phyloP scores from a whole-genome alignment of 176 grass and related monocot species.

The Oryza glaberrima region DNA sequence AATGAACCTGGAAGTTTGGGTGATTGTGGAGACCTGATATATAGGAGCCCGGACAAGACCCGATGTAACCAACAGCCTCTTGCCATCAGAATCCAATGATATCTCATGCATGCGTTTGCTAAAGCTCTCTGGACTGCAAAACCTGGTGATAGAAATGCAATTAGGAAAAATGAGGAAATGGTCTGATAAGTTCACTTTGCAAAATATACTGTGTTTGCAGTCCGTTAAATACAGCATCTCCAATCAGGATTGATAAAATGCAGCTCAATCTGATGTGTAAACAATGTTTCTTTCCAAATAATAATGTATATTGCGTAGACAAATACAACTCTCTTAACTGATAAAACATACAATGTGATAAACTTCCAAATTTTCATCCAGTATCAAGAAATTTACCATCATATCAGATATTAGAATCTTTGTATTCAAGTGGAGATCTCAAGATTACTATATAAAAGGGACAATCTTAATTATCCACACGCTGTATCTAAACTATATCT shows the following conservation, averaged over 20 bases:
- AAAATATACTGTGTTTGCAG: neutral
- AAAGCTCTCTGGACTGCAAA: conserved; percentile 85
- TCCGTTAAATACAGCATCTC: neutral
- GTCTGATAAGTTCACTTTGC: neutral
- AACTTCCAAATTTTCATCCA: neutral
- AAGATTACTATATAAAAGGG: neutral
- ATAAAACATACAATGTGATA: neutral
- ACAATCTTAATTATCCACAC: neutral
- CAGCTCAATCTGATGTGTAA: neutral
- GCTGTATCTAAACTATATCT: neutral
- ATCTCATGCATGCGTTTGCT: conserved; percentile 78
- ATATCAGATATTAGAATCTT: conserved; percentile 2
- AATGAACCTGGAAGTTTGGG: conserved; percentile 3
- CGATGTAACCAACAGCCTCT: conserved; percentile 77
- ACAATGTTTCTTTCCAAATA: neutral
- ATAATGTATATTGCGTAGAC: neutral
- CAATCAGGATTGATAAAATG: neutral
- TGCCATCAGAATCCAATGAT: conserved; percentile 83
- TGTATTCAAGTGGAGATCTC: neutral
- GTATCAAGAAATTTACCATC: conserved; percentile 9
- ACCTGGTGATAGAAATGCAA: conserved; percentile 54
- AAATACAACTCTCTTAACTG: neutral
- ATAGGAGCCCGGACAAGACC: conserved; percentile 94
- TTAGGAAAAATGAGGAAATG: conserved; percentile 35
- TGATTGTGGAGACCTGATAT: conserved; percentile 64